Base-by-base conservation (phyloP, 257 asterid species). In the Anisodus tanguticus region DNA sequence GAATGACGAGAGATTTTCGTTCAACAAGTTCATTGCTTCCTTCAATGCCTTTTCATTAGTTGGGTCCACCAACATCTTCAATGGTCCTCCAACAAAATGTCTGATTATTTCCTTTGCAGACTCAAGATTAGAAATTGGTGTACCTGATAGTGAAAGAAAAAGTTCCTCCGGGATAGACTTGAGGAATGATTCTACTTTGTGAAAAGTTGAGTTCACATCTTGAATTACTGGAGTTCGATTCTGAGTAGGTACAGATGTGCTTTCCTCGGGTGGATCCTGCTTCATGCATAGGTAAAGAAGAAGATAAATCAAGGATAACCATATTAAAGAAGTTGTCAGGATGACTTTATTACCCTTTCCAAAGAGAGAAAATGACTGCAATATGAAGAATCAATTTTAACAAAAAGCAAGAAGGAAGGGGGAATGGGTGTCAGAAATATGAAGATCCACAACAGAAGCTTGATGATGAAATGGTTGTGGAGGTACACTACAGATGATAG, bases 141-240 rank as follows among this genome's bases (percentile, higher is more conserved):
- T 37, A 37, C 76, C 26, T 68, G 26, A 68, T 37, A 37, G 13
- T 7, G 53, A 39, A 68, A 9, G 53, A 13, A 37, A 39, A 37
- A 5, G 22, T 6, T 37, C 51, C 76, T 68, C 45, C 0, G 76
- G 76, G 76, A 68, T 26, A 68, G 76, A 13, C 53, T 37, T 68
- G 8, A 68, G 53, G 51, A 68, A 68, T 35, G 76, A 68, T 68
- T 68, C 76, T 68, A 68, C 22, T 68, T 37, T 68, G 53, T 68
- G 51, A 12, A 68, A 68, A 39, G 76, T 68, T 37, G 76, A 68
- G 76, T 68, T 68, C 26, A 68, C 51, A 37, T 68, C 76, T 37
- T 68, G 47, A 12, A 68, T 37, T 37, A 37, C 37, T 6, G 76
- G 76, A 35, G 11, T 68, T 37, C 6, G 22, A 68, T 37, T 15